Percentiles rank a stretch among this genome's conserved stretches.
phyloP scores from a whole-genome alignment of 495 filamentous ascomycete species.

The Chaetomium fimeti region DNA sequence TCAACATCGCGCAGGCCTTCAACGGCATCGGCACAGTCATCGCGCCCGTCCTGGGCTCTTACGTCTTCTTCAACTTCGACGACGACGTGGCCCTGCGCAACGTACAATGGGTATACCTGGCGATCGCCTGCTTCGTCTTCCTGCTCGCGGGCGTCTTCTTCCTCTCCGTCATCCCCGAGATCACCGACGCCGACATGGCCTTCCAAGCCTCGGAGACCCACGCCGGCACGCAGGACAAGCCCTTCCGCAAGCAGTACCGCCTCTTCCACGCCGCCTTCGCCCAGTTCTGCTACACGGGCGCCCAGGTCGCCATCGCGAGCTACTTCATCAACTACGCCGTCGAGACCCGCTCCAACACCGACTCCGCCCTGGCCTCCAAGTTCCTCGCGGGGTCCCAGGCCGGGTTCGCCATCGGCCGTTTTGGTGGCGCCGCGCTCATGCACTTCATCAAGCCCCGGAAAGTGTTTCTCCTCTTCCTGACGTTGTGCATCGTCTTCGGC shows the following conservation, averaged over 20 bases:
- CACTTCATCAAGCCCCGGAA: conserved; percentile 49
- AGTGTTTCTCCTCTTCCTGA: conserved; percentile 52
- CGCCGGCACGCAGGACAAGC: conserved; percentile 43
- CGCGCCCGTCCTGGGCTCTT: conserved; percentile 64
- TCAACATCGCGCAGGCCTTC: conserved; percentile 66
- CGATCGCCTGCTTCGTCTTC: conserved; percentile 67
- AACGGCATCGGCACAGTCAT: conserved; percentile 63
- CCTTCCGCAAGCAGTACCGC: conserved; percentile 61
- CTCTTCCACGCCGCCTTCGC: conserved; percentile 65
- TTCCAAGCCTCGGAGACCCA: conserved; percentile 46
- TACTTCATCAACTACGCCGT: conserved; percentile 49
- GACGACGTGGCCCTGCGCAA: conserved; percentile 51
- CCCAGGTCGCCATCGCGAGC: conserved; percentile 62
- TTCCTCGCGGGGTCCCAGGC: conserved; percentile 66
- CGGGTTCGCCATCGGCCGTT: conserved; percentile 64
- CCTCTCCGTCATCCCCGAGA: conserved; percentile 64
- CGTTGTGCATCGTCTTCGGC: conserved; percentile 57
- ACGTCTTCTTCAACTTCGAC: conserved; percentile 65
- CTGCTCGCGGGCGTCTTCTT: conserved; percentile 64
- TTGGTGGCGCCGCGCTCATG: conserved; percentile 56
- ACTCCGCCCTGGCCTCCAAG: conserved; percentile 41
- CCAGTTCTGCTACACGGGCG: conserved; percentile 71
- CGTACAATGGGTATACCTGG: conserved; percentile 76
- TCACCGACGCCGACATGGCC: conserved; percentile 72
- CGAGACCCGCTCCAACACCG: conserved; percentile 21